Evolutionary conservation across 768 basidiomycete genomes (phyloP), one percentile per base, ranked within the genome.

Genomic region (Pleurotus citrinopileatus): DNA sequence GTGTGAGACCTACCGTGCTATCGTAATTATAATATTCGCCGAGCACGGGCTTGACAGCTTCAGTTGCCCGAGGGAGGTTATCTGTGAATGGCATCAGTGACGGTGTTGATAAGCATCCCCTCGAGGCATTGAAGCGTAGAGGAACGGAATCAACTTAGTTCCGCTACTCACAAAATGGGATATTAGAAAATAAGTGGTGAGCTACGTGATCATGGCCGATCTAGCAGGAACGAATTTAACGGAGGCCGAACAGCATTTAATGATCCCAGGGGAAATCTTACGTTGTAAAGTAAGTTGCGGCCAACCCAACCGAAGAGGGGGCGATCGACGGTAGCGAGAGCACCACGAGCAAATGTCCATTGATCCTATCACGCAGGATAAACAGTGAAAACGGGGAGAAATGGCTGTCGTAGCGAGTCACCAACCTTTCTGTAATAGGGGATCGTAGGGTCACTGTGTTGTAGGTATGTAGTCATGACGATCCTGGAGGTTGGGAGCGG

Each of bases 331-430:
- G 83, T 84, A 9, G 81, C 76, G 12, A 82, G 68, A 15, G 83
- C 83, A 19, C 83, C 83, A 13, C 82, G 76, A 40, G 76, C 73
- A 60, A 80, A 84, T n/a, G 77, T 77, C 83, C 83, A 86, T 57
- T 78, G 71, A 28, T 67, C 67, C 76, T 76, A 50, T 22, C 48
- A 51, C 12, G 46, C 20, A 28, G 22, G 22, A 23, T 26, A n/a
- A 27, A 42, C 53, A 20, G 50, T 36, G 36, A 37, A 20, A 22
- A 32, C 19, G 8, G 37, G 42, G 13, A 46, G 23, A 32, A 43
- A 17, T 47, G 36, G 23, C 15, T 27, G 19, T 10, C 17, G 20
- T 12, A 26, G 17, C 26, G 42, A 26, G 52, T 32, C 4, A 23
- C 59, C 27, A 51, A 70, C 72, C 65, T 70, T 69, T 40, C 83